phyloP scores from a whole-genome alignment of 768 basidiomycete species.

The Pisolithus tinctorius region DNA sequence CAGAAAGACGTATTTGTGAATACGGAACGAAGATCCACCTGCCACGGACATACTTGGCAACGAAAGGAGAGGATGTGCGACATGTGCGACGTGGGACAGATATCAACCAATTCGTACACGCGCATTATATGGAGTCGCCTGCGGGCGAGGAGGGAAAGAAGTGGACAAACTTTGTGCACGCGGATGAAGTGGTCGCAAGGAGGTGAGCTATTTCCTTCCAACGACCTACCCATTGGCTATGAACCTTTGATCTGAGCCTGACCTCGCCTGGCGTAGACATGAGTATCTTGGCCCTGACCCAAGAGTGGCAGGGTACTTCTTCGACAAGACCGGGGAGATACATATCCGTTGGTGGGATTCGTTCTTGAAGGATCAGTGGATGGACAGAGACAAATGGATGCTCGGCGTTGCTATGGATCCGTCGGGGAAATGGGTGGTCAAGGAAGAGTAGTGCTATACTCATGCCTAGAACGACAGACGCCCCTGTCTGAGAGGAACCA shows the following conservation, averaged over 20 bases:
- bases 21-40: constrained; percentile 30
- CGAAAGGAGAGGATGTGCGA: constrained; percentile 30
- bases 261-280: constrained; percentile 22
- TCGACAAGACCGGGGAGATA: constrained; percentile 32
- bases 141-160: constrained; percentile 16
- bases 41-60: constrained; percentile 33
- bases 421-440: constrained; percentile 34
- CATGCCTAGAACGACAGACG: no score
- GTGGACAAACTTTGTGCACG: constrained; percentile 30
- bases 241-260: no score
- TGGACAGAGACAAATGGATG: constrained; percentile 35
- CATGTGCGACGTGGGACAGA: constrained; percentile 27
- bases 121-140: constrained; percentile 17
- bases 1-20: constrained; percentile 27
- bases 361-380: constrained; percentile 38
- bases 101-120: constrained; percentile 33
- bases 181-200: constrained; percentile 25
- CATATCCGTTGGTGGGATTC: constrained; percentile 40
- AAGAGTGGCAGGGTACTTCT: constrained; percentile 35
- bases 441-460: constrained; percentile 14
- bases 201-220: constrained; percentile 16
- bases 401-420: constrained; percentile 29
- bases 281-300: constrained; percentile 41
- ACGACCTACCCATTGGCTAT: no score
- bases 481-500: no score